Evolutionary conservation across 192 early-diverging fungal species (phyloP), one percentile per base, ranked within the genome.

Genomic region (Spizellomyces sp.): DNA sequence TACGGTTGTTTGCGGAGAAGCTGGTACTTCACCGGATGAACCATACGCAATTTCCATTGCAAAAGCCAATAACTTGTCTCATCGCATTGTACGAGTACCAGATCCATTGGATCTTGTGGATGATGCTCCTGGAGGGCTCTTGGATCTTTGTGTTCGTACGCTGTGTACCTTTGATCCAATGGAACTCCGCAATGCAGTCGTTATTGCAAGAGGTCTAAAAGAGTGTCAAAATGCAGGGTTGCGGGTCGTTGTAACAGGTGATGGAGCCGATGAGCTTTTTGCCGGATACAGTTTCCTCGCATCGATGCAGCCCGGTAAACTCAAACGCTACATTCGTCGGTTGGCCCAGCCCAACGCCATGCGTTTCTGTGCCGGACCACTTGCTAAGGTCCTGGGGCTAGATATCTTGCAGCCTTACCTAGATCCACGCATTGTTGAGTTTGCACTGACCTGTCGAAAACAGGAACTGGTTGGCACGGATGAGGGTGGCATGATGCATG

Each of bases 211-310:
- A 27, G 82, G 83, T 0, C 69, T 91, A 42, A 67, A 70, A 45
- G 54, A 79, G 7, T 83, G 83, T 48, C 75, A 83, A 58, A 27
- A 64, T 17, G 41, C 80, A 17, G 88, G 88, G 5, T 75, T 83
- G 64, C 70, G 46, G 15, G 70, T 77, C 0, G 75, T 90, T 17
- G 80, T 82, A 59, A 87, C 88, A 0, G 90, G 90, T 22, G 90
- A 91, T 68, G 88, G 83, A 6, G 88, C 90, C 0, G 90, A 91
- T 60, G 90, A 91, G 66, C 67, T 91, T 14, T 91, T 91, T 83
- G 88, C 87, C 9, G 90, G 90, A 0, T 91, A 91, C 69, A 72
- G 72, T 8, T 91, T 91, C 63, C 70, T 91, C 70, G 79, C 80
- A 60, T 54, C 59, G 52, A 83, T 89, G 83, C 75, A 77, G 4